These are phyloP conservation scores for Linum lewisii DNA, from an alignment of 345 rosid species.

Conservation along the genomic window DNA sequence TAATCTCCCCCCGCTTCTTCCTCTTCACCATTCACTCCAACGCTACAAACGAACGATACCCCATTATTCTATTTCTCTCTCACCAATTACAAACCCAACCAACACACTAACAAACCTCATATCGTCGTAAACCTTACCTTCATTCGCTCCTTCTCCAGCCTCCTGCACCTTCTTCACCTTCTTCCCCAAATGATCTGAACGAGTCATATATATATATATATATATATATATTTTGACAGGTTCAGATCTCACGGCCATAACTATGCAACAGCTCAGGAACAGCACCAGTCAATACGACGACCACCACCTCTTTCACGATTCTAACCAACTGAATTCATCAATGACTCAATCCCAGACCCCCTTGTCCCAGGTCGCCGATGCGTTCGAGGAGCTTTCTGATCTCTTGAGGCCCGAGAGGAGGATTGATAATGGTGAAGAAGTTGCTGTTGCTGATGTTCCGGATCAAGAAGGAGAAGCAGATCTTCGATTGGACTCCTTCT, in stretches of 20 bases:
- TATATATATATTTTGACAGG: too few species aligned
- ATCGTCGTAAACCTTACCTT: not conserved
- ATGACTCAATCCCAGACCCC: not conserved
- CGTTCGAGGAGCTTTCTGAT: not conserved
- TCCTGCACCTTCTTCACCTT: not conserved
- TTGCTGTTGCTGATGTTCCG: not conserved
- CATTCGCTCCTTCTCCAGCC: not conserved
- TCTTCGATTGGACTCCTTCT: constrained; percentile 38
- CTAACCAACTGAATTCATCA: not conserved
- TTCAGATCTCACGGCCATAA: not conserved
- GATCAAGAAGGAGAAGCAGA: constrained; percentile 6
- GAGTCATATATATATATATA: not conserved
- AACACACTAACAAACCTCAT: not conserved
- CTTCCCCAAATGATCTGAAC: not conserved
- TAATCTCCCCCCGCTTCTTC: too few species aligned
- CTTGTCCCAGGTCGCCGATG: not conserved
- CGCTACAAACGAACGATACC: too few species aligned
- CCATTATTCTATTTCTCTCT: too few species aligned
- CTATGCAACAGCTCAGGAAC: not conserved
- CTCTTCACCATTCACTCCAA: too few species aligned
- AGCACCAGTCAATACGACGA: not conserved
- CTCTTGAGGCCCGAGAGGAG: not conserved
- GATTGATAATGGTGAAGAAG: not conserved
- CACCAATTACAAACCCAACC: too few species aligned
- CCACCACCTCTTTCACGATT: not conserved